Evolutionary conservation across 331 rosid species (phyloP), one percentile per base, ranked within the genome.

Genomic region (Rosa hybrid): DNA sequence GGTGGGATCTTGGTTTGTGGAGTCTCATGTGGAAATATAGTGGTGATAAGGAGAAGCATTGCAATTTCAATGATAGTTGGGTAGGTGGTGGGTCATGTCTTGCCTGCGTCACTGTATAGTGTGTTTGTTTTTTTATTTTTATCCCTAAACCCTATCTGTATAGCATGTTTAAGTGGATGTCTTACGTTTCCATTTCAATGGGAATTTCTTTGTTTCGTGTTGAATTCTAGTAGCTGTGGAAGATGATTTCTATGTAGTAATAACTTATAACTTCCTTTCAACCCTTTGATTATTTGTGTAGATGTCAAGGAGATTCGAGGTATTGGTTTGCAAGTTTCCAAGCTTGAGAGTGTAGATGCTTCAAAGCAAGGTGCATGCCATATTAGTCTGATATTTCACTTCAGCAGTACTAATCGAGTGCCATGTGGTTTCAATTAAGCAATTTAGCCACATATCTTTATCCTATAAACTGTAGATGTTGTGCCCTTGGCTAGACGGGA

Each of bases 271-370:
- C n/a, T 78, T 25, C 81, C 41, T 81, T 68, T 63, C 72, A 81
- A 80, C 67, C 57, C 53, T 71, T 74, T 81, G 71, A 59, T 80
- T 82, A 16, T 71, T 80, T 82, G 74, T 69, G 38, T 80, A 93
- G 99, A 93, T 89, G 94, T 91, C 74, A 89, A 90, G 91, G 98
- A 95, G 78, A 95, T 95, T 77, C 95, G 98, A 67, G 99, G 99
- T 78, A 81, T 95, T 86, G 99, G 98, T 80, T 81, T 95, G 92
- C 99, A 93, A 44, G 98, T 91, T 85, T 90, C 97, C 74, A 95
- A 89, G 82, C 96, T 95, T 83, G 96, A 91, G 88, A 91, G 75
- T 80, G 82, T 77, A 41, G 93, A 88, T 75, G 77, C 88, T 78
- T 87, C 88, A 46, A 93, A 88, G 87, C 96, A 89, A 86, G 98